Conservation (phyloP, 1,284 basidiomycete species). For the Boletellus deceptivus region DNA sequence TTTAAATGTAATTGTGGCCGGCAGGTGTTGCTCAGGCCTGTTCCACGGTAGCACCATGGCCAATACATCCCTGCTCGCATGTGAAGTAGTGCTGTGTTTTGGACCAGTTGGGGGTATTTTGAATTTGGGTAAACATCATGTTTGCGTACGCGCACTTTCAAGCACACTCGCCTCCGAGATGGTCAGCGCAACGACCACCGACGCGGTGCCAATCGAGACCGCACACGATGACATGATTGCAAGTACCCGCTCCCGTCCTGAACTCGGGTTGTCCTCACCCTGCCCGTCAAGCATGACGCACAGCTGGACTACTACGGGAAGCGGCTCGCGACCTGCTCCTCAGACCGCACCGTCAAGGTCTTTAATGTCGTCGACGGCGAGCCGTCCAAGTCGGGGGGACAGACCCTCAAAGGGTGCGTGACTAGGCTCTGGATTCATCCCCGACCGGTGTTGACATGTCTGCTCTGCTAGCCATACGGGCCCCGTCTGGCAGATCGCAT, state of each 20-base stretch:
- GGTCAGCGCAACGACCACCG: slow-evolving; percentile 48
- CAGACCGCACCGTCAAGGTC: slow-evolving; percentile 92
- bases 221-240: slow-evolving; percentile 96
- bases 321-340: slow-evolving; percentile 94
- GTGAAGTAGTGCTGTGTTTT: too few species aligned
- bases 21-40: too few species aligned
- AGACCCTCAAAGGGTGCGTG: slow-evolving; percentile 82
- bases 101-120: too few species aligned
- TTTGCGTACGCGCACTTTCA: too few species aligned
- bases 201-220: slow-evolving; percentile 82
- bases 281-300: slow-evolving; percentile 78
- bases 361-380: slow-evolving; percentile 94
- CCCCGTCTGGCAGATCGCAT: slow-evolving; percentile 98
- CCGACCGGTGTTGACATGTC: not conserved
- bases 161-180: slow-evolving; percentile 3
- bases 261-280: not conserved
- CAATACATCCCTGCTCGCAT: too few species aligned
- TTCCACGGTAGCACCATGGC: too few species aligned
- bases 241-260: slow-evolving; percentile 32
- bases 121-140: too few species aligned
- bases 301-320: slow-evolving; percentile 98
- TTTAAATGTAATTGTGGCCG: slow-evolving; percentile 10
- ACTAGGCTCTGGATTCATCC: too few species aligned
- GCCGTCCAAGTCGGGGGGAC: slow-evolving; percentile 63
- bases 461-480: slow-evolving; percentile 74